Conservation (phyloP, 140 eudicot species). For the Oenanthe javanica region DNA sequence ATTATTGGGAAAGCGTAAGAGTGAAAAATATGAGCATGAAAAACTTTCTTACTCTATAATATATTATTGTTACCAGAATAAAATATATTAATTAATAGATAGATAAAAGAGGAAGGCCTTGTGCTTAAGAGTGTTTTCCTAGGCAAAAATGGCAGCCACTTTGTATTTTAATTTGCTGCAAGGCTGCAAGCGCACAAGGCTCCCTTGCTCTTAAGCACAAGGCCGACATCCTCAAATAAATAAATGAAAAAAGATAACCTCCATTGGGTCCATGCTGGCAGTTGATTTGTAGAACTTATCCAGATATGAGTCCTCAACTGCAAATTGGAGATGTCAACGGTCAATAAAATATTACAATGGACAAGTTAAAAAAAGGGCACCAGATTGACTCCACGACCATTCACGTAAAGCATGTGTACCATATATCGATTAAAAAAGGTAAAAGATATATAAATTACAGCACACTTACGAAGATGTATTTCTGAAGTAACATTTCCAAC, state of each 20-base stretch:
- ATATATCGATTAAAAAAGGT: neutral
- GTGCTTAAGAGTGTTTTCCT: neutral
- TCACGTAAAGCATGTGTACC: neutral
- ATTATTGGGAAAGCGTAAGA: neutral
- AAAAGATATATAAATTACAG: neutral
- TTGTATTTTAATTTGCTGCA: neutral
- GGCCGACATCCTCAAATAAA: neutral
- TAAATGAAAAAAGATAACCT: conserved; percentile 34
- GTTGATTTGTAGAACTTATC: conserved; percentile 82
- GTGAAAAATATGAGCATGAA: neutral
- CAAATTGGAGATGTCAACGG: neutral
- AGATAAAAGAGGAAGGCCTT: neutral
- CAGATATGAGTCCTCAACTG: conserved; percentile 81
- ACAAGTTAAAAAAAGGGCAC: no score
- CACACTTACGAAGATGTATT: conserved; percentile 67
- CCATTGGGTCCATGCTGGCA: conserved; percentile 68
- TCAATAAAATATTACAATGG: neutral
- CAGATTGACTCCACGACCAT: no score
- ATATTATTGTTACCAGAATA: neutral
- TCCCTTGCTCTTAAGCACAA: neutral
- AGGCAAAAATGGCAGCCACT: neutral
- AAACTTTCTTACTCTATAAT: neutral
- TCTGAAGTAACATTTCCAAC: conserved; percentile 82
- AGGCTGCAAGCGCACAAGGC: neutral
- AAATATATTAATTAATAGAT: neutral